These are phyloP conservation scores for Cinnamomum micranthum DNA, from an alignment of 164 flowering plant species.

Conservation along the genomic window DNA sequence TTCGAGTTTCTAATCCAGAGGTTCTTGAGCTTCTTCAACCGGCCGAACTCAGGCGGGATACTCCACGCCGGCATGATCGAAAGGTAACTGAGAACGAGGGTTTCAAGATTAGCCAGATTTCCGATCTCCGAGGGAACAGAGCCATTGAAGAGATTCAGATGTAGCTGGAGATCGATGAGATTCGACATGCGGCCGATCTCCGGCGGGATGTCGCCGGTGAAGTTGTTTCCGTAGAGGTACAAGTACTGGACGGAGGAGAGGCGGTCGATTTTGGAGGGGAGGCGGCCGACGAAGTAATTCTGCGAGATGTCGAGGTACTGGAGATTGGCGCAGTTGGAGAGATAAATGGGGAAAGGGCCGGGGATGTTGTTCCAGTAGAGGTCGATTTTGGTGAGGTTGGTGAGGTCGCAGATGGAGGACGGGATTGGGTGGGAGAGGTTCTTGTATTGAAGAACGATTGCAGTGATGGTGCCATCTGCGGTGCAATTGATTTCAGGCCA, in stretches of 20 bases:
- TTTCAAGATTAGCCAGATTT: constrained; percentile 30
- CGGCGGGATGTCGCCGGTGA: constrained; percentile 64
- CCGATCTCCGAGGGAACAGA: constrained; percentile 56
- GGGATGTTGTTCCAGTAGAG: constrained; percentile 37
- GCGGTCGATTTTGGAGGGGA: constrained; percentile 52
- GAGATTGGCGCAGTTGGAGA: constrained; percentile 51
- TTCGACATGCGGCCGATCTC: constrained; percentile 35
- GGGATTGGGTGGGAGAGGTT: constrained; percentile 37
- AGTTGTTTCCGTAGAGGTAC: constrained; percentile 53
- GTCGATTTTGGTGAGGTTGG: constrained; percentile 33
- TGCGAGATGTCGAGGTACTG: constrained; percentile 44
- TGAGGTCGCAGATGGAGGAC: constrained; percentile 45
- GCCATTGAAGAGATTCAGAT: constrained; percentile 47
- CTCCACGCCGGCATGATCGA: constrained; percentile 22
- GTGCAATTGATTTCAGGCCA: constrained; percentile 57
- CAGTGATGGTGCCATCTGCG: constrained; percentile 31
- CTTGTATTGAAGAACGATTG: constrained; percentile 16
- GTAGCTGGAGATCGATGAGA: constrained; percentile 28
- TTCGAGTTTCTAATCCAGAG: constrained; percentile 46
- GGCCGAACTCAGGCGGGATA: constrained; percentile 47
- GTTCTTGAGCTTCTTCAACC: constrained; percentile 40
- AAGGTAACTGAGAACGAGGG: neutral
- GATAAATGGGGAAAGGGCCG: constrained; percentile 43
- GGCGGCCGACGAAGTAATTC: constrained; percentile 52
- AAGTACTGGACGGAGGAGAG: constrained; percentile 36